Evolutionary conservation across 2,329 filamentous ascomycete species (phyloP).

Genomic region (Penicillium sp.): DNA sequence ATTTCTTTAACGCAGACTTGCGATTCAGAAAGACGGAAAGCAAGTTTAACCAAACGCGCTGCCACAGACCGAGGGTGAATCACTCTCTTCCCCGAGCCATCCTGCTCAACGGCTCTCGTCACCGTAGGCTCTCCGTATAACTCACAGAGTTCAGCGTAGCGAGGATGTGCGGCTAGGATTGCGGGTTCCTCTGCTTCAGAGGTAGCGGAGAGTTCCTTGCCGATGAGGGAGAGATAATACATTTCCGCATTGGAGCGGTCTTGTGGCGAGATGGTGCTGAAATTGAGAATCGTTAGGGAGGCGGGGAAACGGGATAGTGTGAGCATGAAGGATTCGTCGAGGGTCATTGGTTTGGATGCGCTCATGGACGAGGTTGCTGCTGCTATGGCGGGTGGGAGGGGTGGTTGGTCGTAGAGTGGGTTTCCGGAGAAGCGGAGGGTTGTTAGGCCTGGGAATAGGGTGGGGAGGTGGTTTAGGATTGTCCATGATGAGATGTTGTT

Average conservation of each 20-base stretch:
- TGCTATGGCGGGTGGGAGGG: conserved; percentile 29
- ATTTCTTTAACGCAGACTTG: conserved; percentile 59
- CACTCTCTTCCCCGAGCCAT: conserved; percentile 42
- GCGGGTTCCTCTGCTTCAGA: conserved; percentile 52
- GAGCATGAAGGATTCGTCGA: conserved; percentile 88
- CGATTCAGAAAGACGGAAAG: conserved; percentile 59
- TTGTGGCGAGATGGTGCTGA: conserved; percentile 67
- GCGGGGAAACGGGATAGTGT: conserved; percentile 74
- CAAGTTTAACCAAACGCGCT: conserved; percentile 70
- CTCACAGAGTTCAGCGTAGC: conserved; percentile 75
- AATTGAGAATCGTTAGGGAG: conserved; percentile 66
- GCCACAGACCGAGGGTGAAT: conserved; percentile 79
- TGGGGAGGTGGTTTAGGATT: conserved; percentile 73
- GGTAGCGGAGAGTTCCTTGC: conserved; percentile 67
- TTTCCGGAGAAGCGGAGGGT: conserved; percentile 84
- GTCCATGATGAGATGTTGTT: conserved; percentile 73
- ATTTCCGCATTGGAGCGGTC: conserved; percentile 89
- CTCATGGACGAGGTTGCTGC: conserved; percentile 43
- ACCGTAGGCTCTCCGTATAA: conserved; percentile 75
- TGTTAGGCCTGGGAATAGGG: conserved; percentile 73
- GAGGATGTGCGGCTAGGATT: conserved; percentile 69
- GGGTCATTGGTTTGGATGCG: conserved; percentile 51
- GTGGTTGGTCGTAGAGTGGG: conserved; percentile 71
- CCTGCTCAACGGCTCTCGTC: conserved; percentile 56
- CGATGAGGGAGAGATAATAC: conserved; percentile 89